phyloP scores from a whole-genome alignment of 176 grass and related monocot species.

The Triticum dicoccoides region DNA sequence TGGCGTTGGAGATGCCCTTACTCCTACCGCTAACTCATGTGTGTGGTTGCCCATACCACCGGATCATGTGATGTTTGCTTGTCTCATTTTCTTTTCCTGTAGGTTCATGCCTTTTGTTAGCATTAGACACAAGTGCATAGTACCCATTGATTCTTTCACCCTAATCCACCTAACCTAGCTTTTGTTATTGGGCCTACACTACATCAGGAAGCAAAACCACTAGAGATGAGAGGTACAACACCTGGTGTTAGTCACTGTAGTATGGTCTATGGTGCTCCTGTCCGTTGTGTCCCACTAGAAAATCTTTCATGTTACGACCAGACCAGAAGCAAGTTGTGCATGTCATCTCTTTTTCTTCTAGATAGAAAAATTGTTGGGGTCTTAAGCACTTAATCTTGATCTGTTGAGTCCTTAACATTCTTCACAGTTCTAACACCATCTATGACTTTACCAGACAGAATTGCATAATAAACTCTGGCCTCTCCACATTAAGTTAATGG shows the following conservation, averaged over 20 bases:
- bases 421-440: no score
- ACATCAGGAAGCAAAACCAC: constrained; percentile 39
- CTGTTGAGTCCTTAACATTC: no score
- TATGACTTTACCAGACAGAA: no score
- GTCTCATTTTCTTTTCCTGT: constrained; percentile 16
- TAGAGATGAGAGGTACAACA: constrained; percentile 29
- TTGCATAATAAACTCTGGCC: no score
- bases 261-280: constrained; percentile 3
- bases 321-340: not conserved
- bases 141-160: constrained; percentile 38
- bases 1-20: no score
- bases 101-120: constrained; percentile 48
- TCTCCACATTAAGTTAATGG: no score
- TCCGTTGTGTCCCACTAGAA: constrained; percentile 37
- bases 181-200: constrained; percentile 45
- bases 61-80: constrained; percentile 18
- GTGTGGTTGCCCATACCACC: constrained; percentile 17
- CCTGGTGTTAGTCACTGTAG: constrained; percentile 44
- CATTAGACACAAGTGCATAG: constrained; percentile 26
- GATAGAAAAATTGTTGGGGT: constrained; percentile 6
- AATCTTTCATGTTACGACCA: constrained; percentile 18
- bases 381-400: no score
- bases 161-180: constrained; percentile 44
- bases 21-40: not conserved
- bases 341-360: not conserved